Percentiles rank a stretch among this genome's conserved stretches.
Conservation (phyloP, 305 asterid species). For the Fraxinus nigra region DNA sequence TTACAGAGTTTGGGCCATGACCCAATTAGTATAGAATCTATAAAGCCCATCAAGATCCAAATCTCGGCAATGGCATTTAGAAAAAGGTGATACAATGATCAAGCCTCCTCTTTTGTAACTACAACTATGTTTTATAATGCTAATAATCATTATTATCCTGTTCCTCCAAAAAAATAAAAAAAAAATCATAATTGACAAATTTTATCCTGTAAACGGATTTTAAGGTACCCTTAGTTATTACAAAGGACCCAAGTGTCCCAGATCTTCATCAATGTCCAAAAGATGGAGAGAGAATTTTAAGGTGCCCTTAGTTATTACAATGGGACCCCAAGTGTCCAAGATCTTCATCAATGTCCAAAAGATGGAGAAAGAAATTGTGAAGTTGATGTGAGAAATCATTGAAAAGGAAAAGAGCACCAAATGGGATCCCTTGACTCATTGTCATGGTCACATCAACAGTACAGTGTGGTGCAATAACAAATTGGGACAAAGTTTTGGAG, state of each 20-base stretch:
- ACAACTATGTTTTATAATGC: neutral
- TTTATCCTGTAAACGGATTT: neutral
- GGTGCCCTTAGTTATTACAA: neutral
- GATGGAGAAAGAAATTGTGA: neutral
- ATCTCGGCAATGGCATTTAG: neutral
- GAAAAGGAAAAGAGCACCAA: neutral
- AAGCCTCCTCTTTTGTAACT: neutral
- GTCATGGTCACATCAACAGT: neutral
- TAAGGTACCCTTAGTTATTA: neutral
- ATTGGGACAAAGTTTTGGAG: neutral
- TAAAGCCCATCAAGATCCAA: conserved; percentile 8
- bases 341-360: neutral
- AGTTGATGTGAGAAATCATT: neutral
- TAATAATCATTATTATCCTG: neutral
- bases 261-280: neutral
- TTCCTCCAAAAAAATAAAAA: neutral
- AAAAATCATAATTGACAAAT: neutral
- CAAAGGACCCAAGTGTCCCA: neutral
- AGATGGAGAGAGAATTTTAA: neutral
- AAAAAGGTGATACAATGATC: neutral
- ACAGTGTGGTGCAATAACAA: neutral
- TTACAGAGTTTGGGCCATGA: conserved; percentile 32
- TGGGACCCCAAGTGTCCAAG: neutral
- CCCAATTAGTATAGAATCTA: neutral
- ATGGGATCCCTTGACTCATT: neutral